Base-by-base conservation (phyloP, 2,329 filamentous ascomycete genomes). In the Curvularia sp. region DNA sequence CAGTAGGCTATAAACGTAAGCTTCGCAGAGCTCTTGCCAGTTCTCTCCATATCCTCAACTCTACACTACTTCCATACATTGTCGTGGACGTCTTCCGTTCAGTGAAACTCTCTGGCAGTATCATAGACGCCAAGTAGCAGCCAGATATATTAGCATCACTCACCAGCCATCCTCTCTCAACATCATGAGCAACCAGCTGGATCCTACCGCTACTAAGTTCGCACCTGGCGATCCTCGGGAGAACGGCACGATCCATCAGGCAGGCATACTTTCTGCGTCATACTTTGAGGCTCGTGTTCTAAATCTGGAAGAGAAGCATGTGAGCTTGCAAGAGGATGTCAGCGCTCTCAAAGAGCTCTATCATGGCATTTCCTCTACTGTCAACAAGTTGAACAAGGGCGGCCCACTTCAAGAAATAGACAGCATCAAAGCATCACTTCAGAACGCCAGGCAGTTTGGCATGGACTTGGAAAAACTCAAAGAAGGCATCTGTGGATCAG, bases 371-470 rank as follows among this genome's bases (percentile, higher is more conserved):
- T 57, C 55, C 19, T 53, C 46, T 12, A 67, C 67, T 2, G 55
- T 75, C 23, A 66, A 71, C 21, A 60, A 52, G 19, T 18, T 69
- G 27, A 66, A 67, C 50, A 64, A 60, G 34, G 66, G 63, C 7
- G 54, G 65, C 4, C 59, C 65, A 25, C 62, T 60, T 18, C 50
- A 63, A 18, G 54, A 59, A 7, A 45, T 45, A 5, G 27, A 25
- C 4, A 55, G 61, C 30, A 43, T 57, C 42, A 19, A 21, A 41
- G 39, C 54, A 47, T 67, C 64, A 36, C 57, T 55, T 21, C 61
- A 67, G 23, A 46, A 48, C 10, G 64, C 64, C 18, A 46, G 60
- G 34, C 36, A 56, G 12, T 58, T 70, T 42, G 51, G 51, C 36
- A 30, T 55, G 13, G 61, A 72, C 28, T 58, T 70, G 13, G 63